Conservation (phyloP, 805 yeast species). For the Pichia californica region DNA sequence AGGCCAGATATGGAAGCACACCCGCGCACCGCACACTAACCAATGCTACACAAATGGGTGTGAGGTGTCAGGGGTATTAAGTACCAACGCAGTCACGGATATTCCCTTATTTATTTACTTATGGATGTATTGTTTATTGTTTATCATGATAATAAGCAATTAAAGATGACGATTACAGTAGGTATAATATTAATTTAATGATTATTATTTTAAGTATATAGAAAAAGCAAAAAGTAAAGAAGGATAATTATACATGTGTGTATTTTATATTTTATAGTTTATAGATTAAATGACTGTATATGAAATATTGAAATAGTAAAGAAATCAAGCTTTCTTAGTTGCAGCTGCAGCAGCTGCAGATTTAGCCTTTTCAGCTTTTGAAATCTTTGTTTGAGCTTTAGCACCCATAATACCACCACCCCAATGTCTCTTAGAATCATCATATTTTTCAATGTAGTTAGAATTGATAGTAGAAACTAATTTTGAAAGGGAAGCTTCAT, state of each 20-base stretch:
- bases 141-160: too few relatives aligned
- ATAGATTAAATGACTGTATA: too few relatives aligned
- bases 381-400: conserved; percentile 82
- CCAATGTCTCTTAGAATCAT: conserved; percentile 97
- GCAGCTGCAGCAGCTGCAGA: conserved; percentile 62
- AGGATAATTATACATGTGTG: too few relatives aligned
- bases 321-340: conserved; percentile 10
- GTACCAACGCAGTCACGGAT: conserved; percentile 3
- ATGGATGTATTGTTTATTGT: too few relatives aligned
- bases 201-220: not conserved
- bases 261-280: too few relatives aligned
- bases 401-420: conserved; percentile 99
- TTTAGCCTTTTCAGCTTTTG: conserved; percentile 62
- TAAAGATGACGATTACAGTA: too few relatives aligned
- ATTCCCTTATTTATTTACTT: too few relatives aligned
- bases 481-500: conserved; percentile 90
- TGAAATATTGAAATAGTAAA: not conserved
- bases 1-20: too few relatives aligned
- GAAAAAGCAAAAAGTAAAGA: not conserved
- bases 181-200: not conserved
- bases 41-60: not conserved
- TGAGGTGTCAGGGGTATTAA: too few relatives aligned
- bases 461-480: conserved; percentile 89
- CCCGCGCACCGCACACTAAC: conserved; percentile 3
- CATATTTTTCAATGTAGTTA: conserved; percentile 90